Evolutionary conservation across 257 asterid species (phyloP).

Genomic region (Voacanga thouarsii): DNA sequence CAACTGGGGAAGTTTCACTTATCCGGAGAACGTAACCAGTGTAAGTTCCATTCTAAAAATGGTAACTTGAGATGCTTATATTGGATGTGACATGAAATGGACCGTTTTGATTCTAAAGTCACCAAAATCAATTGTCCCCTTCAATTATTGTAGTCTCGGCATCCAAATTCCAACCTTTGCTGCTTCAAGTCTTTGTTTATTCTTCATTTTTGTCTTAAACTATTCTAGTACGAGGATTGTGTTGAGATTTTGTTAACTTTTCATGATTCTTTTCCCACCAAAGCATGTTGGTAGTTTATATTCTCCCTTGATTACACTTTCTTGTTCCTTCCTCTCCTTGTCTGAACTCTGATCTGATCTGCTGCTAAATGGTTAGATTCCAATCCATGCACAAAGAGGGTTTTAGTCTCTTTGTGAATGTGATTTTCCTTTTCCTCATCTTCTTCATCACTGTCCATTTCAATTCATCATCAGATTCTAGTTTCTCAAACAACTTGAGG

Average conservation of each 20-base stretch:
- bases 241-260: not conserved
- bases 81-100: not conserved
- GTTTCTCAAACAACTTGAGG: not conserved
- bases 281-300: not conserved
- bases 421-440: slow-evolving; percentile 13
- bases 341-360: not conserved
- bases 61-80: not conserved
- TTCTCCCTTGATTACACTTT: too few relatives aligned
- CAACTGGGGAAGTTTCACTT: slow-evolving; percentile 2
- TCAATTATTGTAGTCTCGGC: not conserved
- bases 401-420: slow-evolving; percentile 2
- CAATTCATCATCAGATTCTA: not conserved
- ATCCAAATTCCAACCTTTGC: not conserved
- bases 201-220: not conserved
- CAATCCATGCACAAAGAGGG: slow-evolving; percentile 4
- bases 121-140: not conserved
- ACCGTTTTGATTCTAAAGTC: not conserved
- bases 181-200: not conserved
- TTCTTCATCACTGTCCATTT: slow-evolving; percentile 5
- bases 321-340: not conserved
- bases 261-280: not conserved
- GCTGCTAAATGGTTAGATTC: slow-evolving; percentile 6
- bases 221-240: not conserved
- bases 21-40: not conserved
- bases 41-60: not conserved